Evolutionary conservation across 176 grass and related monocot genomes (phyloP), one percentile per base, ranked within the genome.

Genomic region (Oryza glumipatula): DNA sequence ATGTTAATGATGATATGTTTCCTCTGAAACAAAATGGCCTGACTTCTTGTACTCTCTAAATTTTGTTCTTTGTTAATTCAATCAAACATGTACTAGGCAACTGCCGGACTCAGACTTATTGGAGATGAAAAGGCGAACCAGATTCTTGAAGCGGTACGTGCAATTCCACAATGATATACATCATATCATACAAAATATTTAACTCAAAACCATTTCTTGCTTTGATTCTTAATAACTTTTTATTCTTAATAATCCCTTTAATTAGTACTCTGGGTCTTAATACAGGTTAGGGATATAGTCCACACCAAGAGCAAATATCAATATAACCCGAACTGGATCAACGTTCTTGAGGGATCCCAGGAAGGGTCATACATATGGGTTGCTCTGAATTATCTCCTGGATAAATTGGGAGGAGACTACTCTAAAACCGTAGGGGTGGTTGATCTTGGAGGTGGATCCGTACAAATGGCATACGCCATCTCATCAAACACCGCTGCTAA

Each of bases 341-440:
- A 52, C 51, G 71, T 94, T 77, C 63, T 91, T 36, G 75, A 77
- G 14, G 92, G 88, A 72, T 76, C 82, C 26, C 88, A 88, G 48
- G 86, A 94, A 86, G 88, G 88, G 10, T 90, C 92, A 51, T 91
- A 91, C 76, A 49, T 94, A 21, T 91, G 88, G 91, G 91, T 92
- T 75, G 41, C 87, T 79, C 78, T 92, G 49, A 94, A 94, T 52
- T 94, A 87, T 52, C 51, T 94, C 9, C 68, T 92, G 56, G 92
- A 56, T 43, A 63, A 85, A 21, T 44, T 92, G 60, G 92, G 92
- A 80, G 83, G 86, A 3, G 84, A 92, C 10, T 92, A 92, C 73
- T 39, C 38, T 39, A 39, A 39, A 28, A 91, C 89, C 0, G 83
- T 89, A 7, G 86, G 86, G 0, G 80, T 91, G 60, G 24, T 94